These are phyloP conservation scores for Phytophthora rubi DNA, from an alignment of 352 stramenopile species.

Conservation along the genomic window DNA sequence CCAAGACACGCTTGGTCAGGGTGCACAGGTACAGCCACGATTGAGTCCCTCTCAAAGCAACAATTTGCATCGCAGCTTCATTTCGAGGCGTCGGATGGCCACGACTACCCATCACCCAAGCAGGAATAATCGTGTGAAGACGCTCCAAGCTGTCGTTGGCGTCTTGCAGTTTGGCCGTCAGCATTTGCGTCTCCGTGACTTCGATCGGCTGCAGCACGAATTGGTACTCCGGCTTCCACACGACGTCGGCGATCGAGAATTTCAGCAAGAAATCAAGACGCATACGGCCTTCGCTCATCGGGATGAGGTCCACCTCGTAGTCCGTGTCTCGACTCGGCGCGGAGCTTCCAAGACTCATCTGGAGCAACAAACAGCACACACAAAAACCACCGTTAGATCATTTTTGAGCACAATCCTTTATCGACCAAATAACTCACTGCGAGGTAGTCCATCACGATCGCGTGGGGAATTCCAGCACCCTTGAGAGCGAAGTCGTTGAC, in stretches of 20 bases:
- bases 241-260: slow-evolving; percentile 32
- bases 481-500: slow-evolving; percentile 38
- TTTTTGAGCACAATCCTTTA: background rate
- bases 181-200: slow-evolving; percentile 35
- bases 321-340: slow-evolving; percentile 5
- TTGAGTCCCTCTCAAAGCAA: slow-evolving; percentile 24
- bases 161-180: slow-evolving; percentile 34
- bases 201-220: slow-evolving; percentile 38
- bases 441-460: slow-evolving; percentile 36
- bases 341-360: slow-evolving; percentile 25
- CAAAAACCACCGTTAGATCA: background rate
- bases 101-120: slow-evolving; percentile 19
- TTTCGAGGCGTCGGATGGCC: slow-evolving; percentile 2
- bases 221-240: slow-evolving; percentile 39
- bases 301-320: slow-evolving; percentile 33
- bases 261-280: slow-evolving; percentile 32
- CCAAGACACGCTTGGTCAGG: slow-evolving; percentile 17
- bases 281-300: slow-evolving; percentile 32
- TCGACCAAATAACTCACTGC: slow-evolving; percentile 13
- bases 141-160: slow-evolving; percentile 31
- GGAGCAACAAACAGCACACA: background rate
- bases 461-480: slow-evolving; percentile 32
- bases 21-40: slow-evolving; percentile 30
- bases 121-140: slow-evolving; percentile 34
- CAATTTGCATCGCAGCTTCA: slow-evolving; percentile 17